Conservation (phyloP, 441 rosid genomes). For the Jatropha podagrica region DNA sequence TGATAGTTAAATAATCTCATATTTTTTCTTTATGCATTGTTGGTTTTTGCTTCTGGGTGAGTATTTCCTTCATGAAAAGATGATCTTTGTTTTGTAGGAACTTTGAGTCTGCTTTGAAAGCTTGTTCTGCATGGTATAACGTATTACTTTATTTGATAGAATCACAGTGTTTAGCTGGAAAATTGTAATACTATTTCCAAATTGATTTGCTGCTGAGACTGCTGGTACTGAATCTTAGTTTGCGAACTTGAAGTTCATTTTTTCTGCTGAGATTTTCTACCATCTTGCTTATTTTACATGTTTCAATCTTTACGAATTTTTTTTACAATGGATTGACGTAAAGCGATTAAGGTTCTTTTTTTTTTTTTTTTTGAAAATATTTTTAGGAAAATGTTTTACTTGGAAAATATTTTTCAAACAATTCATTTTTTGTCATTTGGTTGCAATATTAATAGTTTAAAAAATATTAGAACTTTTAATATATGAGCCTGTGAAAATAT, state of each 20-base stretch:
- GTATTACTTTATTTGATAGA: no score
- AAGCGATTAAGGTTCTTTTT: no score
- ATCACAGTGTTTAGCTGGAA: background rate
- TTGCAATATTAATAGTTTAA: no score
- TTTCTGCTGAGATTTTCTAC: background rate
- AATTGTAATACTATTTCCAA: background rate
- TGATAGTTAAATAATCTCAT: background rate
- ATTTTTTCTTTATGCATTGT: background rate
- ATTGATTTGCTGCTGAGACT: background rate
- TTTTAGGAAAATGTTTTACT: no score
- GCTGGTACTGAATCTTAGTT: background rate
- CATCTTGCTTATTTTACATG: background rate
- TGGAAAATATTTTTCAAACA: no score
- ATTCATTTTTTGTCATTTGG: no score
- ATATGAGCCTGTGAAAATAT: no score
- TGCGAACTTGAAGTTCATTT: background rate
- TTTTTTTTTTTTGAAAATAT: no score
- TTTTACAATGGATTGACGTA: no score
- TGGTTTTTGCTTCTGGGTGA: background rate
- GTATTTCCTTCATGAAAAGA: background rate
- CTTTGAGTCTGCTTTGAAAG: conserved; percentile 1
- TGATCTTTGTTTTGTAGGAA: background rate
- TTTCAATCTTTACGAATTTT: background rate
- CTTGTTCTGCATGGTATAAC: background rate
- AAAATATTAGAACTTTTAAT: no score